Evolutionary conservation across 345 rosid species (phyloP), one percentile per base, ranked within the genome.

Genomic region (Corchorus capsularis): DNA sequence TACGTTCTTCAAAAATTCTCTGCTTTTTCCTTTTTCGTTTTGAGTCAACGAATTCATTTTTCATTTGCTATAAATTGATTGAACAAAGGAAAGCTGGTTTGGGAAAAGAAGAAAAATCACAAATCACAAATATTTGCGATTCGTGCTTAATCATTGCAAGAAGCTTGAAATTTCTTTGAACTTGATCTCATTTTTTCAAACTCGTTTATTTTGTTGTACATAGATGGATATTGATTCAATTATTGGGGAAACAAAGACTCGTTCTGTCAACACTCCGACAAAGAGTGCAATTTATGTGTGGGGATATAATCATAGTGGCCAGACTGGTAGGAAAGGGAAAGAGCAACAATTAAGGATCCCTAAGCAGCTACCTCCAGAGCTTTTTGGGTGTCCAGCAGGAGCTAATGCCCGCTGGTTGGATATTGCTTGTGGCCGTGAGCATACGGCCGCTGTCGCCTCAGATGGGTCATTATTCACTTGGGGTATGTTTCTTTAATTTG

Each of bases 381-480:
- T 93, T 39, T 93, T 93, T 72, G 97, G 98, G 52, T 96, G 98
- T 75, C 95, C 97, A 0, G 88, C 98, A 0, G 94, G 90, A 79
- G 83, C 77, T 11, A 89, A 89, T 79, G 82, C 98, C 3, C 91
- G 94, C 19, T 94, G 97, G 99, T 79, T 96, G 43, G 97, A 96
- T 81, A 89, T 94, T 6, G 88, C 97, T 10, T 96, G 99, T 77
- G 98, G 97, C 75, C 95, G 95, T 4, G 98, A 87, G 82, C 98
- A 96, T 69, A 93, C 99, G 0, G 94, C 98, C 0, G 97, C 98
- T 1, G 98, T 92, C 71, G 97, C 98, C 75, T 94, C 98, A 8
- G 98, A 96, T 84, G 99, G 98, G 61, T 88, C 97, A 35, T 98
- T 96, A 80, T 96, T 96, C 85, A 92, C 97, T 57, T 92, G 99